Evolutionary conservation across 225 moss, liverwort and hornwort genomes (phyloP), one percentile per base, ranked within the genome.

Genomic region (Rhytidiadelphus loreus): DNA sequence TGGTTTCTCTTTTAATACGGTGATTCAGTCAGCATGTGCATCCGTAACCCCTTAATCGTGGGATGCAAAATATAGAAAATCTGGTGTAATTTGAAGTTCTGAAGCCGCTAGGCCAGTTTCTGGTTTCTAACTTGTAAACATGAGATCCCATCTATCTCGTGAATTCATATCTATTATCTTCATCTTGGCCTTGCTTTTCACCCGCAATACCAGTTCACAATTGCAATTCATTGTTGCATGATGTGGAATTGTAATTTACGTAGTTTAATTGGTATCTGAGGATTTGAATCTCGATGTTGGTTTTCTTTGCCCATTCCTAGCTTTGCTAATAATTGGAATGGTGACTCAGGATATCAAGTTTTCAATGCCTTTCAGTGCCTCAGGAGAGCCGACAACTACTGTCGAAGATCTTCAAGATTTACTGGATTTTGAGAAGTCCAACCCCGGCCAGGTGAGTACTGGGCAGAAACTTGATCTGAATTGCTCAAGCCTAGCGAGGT

Each of bases 361-460:
- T 87, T 91, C 94, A 56, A 97, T 97, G 99, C 99, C 99, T 58
- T 95, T 95, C 81, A 91, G 89, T 90, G 88, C 83, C 68, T 89
- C 92, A 20, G 95, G 95, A 46, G 94, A 86, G 39, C 88, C 95
- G 25, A 88, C 91, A 61, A 90, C 95, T 46, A 94, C 95, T 64
- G 86, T 89, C 61, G 97, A 99, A 92, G 96, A 99, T 83, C 96
- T 99, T 66, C 95, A 92, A 89, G 99, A 99, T 91, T 89, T 99
- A 84, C 86, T 95, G 41, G 99, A 99, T 83, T 97, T 96, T 85
- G 99, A 99, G 88, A 97, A 95, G 88, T 89, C 94, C 30, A 94
- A 96, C 86, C 97, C 99, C 86, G 99, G 97, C 57, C 97, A 95
- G 93, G 98, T 96, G 87, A 84, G 92, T 79, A 76, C 18, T 15